Percentiles rank a stretch among this genome's conserved stretches.
phyloP scores from a whole-genome alignment of 2,329 filamentous ascomycete species.

The Trichoderma afroharzianum region DNA sequence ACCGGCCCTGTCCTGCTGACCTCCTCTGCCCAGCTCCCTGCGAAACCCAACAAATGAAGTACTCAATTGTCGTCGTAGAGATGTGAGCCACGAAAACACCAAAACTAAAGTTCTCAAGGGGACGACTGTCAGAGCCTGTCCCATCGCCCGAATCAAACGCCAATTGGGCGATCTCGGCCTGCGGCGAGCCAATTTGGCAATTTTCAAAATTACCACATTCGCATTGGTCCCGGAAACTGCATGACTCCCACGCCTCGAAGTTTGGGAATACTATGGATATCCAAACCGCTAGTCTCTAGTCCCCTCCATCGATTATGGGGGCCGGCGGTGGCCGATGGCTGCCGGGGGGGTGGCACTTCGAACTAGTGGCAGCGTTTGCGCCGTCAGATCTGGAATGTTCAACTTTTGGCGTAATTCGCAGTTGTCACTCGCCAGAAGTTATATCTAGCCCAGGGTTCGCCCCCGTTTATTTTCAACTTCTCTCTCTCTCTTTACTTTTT shows the following conservation, averaged over 20 bases:
- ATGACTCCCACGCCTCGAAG: conserved; percentile 10
- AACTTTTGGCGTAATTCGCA: not conserved
- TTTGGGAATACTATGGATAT: not conserved
- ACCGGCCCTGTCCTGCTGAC: conserved; percentile 15
- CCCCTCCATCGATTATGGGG: not conserved
- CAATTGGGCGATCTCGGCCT: not conserved
- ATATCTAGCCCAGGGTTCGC: conserved; percentile 4
- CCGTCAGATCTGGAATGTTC: not conserved
- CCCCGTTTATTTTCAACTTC: not conserved
- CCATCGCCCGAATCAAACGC: not conserved
- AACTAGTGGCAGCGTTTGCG: conserved; percentile 2
- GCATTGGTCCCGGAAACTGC: not conserved
- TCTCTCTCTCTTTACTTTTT: not conserved
- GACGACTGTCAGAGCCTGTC: not conserved
- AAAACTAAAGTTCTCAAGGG: not conserved
- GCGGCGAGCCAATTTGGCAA: conserved; percentile 15
- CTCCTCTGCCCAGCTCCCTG: not conserved
- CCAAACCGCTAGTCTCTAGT: not conserved
- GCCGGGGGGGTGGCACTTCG: not conserved
- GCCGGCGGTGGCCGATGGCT: conserved; percentile 17
- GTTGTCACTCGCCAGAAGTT: not conserved
- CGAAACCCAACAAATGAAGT: not conserved
- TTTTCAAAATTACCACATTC: conserved; percentile 8
- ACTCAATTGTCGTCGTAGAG: not conserved
- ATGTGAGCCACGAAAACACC: not conserved